phyloP scores from a whole-genome alignment of 495 filamentous ascomycete species.

The Xylaria curta region DNA sequence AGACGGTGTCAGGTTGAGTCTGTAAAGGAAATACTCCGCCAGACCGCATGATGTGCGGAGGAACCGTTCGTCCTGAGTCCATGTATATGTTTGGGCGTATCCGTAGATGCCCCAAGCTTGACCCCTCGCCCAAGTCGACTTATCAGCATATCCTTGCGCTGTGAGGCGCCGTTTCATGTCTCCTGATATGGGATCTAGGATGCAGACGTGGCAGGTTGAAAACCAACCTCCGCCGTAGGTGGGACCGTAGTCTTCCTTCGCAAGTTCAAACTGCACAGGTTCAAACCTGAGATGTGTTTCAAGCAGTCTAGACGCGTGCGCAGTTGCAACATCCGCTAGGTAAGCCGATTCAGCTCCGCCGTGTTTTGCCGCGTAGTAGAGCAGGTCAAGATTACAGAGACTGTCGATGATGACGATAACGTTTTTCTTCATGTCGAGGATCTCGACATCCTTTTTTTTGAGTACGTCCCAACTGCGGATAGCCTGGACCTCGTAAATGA shows the following conservation, averaged over 20 bases:
- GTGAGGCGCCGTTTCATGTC: background rate
- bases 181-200: background rate
- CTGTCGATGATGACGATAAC: slow-evolving; percentile 1
- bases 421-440: background rate
- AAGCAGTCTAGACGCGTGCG: background rate
- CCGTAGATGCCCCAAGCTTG: background rate
- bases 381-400: background rate
- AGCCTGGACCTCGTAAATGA: no score
- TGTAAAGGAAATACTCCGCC: slow-evolving; percentile 1
- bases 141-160: background rate
- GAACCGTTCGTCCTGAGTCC: background rate
- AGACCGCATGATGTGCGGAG: background rate
- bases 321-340: background rate
- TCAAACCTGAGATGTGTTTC: background rate
- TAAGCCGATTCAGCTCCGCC: background rate
- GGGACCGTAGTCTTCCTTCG: background rate
- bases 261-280: background rate
- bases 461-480: background rate
- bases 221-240: background rate
- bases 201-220: background rate
- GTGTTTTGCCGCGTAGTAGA: background rate
- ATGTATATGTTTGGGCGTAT: background rate
- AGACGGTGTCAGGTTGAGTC: background rate
- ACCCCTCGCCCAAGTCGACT: background rate
- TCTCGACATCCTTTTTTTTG: background rate